Base-by-base conservation (phyloP, 2,329 filamentous ascomycete species). In the Penicillium sp. region DNA sequence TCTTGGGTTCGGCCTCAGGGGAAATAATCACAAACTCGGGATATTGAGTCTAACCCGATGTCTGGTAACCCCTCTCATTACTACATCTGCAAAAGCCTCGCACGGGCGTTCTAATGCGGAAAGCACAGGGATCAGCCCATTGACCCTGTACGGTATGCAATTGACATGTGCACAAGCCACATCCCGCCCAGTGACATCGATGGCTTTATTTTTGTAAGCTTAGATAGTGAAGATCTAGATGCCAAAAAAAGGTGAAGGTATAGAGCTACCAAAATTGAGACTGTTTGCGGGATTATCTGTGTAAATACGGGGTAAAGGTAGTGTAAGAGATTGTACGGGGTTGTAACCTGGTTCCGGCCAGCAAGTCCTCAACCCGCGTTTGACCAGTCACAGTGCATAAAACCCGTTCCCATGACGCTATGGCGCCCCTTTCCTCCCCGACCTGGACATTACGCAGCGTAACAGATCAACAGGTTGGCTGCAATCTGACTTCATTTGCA, bases 361-460 rank as follows among this genome's bases (percentile, higher is more conserved):
- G n/a, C n/a, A 14, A 43, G 18, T 42, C 18, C 25, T n/a, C n/a
- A 43, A 4, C 48, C 35, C n/a, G 47, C 22, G 8, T 23, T n/a
- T 7, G 20, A 22, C 48, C 48, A 50, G 14, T 50, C 48, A 50
- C 35, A 33, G 18, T 50, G 27, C 25, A 7, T 18, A n/a, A 18
- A 6, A 42, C 18, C 40, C 33, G 26, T 26, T 29, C n/a, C 51
- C 54, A 66, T 67, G 63, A 67, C 64, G 64, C 57, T 51, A 59
- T 60, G 56, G 61, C 54, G 61, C 20, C n/a, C 20, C n/a, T 31
- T 12, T 42, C 14, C 44, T 37, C 48, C 48, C 23, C 47, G 18
- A 23, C 25, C 22, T 37, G 47, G 35, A 8, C 22, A 35, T 29
- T 37, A 49, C 43, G 44, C 53, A 42, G 44, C 48, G 43, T 44